Base-by-base conservation (phyloP, 352 stramenopile genomes). In the Hyaloperonospora brassicae region DNA sequence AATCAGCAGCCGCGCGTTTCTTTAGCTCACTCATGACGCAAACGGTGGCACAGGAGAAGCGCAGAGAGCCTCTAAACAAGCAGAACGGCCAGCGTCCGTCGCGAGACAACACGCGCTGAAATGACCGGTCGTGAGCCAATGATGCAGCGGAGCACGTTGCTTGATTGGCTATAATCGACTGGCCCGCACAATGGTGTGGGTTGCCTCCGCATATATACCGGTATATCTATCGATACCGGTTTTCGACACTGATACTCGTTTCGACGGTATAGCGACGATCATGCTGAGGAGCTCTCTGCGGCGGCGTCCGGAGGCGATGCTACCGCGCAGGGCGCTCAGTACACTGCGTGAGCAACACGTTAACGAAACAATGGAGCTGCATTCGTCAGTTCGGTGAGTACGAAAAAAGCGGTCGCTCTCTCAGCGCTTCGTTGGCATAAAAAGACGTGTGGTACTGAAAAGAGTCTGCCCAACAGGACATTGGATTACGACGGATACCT, bases 401-500 rank as follows among this genome's bases (percentile, higher is more conserved):
- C 35, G 10, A 24, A 25, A 13, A 7, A 38, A 43, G 5, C 0
- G 13, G 41, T 13, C 10, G 8, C 14, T 50, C 25, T 24, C 41
- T 17, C 12, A 44, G 10, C 8, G 22, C 10, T 14, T 22, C 2
- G 13, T 24, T 44, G 22, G 21, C 8, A 34, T 34, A 8, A 8
- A 34, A 8, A 34, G 39, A 44, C 39, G 10, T 44, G 21, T 21
- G 23, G 5, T 22, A 24, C 23, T 11, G 8, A 44, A 44, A 44
- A 17, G 3, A 34, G 8, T 34, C 27, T 44, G n/a, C 14, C 36
- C 36, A 9, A 49, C 64, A 93, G 83, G 55, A 88, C 86, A 59
- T 55, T 84, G 39, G 84, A 94, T 66, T 94, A 91, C 57, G 81
- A 93, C 66, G 73, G 89, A 70, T 95, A 87, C 36, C 62, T 87